A percentile compares a stretch with the other conserved stretches of the same genome.
These are phyloP conservation scores for Penicillium griseofulvum DNA, from an alignment of 2,329 filamentous ascomycete genomes.

Conservation along the genomic window DNA sequence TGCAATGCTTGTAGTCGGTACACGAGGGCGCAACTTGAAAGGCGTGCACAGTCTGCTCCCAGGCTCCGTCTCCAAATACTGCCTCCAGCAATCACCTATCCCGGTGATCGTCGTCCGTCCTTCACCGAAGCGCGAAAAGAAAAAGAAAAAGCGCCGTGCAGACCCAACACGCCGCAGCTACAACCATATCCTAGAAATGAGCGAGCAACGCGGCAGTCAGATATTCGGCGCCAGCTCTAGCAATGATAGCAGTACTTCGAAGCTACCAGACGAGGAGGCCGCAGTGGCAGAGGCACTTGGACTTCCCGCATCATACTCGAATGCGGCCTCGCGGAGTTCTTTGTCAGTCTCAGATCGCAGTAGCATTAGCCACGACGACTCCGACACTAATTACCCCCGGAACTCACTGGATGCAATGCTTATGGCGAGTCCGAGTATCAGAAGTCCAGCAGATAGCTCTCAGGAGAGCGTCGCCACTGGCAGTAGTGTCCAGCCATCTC, in stretches of 20 bases:
- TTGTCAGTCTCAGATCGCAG: constrained; percentile 36
- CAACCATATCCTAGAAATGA: constrained; percentile 70
- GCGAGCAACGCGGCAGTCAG: constrained; percentile 50
- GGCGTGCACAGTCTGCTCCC: constrained; percentile 83
- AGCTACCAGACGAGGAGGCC: constrained; percentile 48
- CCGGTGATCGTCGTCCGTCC: constrained; percentile 90
- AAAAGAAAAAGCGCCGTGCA: constrained; percentile 78
- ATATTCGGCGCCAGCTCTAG: constrained; percentile 53
- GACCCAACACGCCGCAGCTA: constrained; percentile 76
- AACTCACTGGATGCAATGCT: constrained; percentile 26
- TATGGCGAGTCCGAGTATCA: constrained; percentile 22
- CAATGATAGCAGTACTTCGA: constrained; percentile 45
- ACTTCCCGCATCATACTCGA: constrained; percentile 34
- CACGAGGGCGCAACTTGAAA: constrained; percentile 76
- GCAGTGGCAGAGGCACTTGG: constrained; percentile 52
- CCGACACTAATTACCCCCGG: constrained; percentile 22
- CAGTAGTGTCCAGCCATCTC: constrained; percentile 7
- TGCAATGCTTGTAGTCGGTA: constrained; percentile 86
- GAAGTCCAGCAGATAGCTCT: constrained; percentile 24
- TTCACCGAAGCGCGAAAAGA: constrained; percentile 81
- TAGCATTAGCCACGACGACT: constrained; percentile 32
- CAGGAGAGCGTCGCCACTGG: constrained; percentile 22
- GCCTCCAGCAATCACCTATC: constrained; percentile 86
- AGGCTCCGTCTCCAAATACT: constrained; percentile 91
- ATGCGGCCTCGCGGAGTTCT: constrained; percentile 33